Base-by-base conservation (phyloP, 1,284 basidiomycete genomes). In the Rhodotorula mucilaginosa region DNA sequence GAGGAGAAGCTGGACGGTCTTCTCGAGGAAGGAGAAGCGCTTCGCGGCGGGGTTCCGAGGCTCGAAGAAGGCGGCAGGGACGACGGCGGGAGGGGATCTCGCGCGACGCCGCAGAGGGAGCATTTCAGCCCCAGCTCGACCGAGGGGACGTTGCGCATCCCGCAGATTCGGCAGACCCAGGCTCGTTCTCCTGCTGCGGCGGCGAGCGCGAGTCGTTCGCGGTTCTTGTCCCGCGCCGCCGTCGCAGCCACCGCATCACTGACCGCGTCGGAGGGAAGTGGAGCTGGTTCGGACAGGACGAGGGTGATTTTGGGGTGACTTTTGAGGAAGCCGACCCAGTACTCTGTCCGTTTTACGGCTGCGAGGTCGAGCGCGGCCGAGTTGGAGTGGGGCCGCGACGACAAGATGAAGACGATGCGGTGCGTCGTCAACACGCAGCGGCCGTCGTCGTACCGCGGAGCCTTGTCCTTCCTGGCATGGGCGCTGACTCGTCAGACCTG, bases 281-380 rank as follows among this genome's bases (percentile, higher is more conserved):
- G 7, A 31, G 26, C 5, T 6, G 23, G 12, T 21, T 80, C 49
- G 7, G 61, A 80, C 46, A 95, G 84, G 73, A 89, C 84, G 3
- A 97, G 83, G 0, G 93, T 95, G 72, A 97, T 86, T 82, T 99
- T 99, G 6, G 96, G 80, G 0, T 90, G 93, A 31, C 91, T 94
- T 68, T 88, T 91, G 61, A 68, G 47, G 72, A 99, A 89, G 5
- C 96, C 95, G 4, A 89, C 88, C 80, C 97, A 98, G 82, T 91
- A 87, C 76, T 97, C 93, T 5, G 93, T 96, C 78, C 90, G 89
- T 2, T 84, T 83, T 65, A 98, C 85, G 71, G 84, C 83, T 75
- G 79, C 76, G 46, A 83, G 77, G 34, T 83, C 81, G 78, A 90
- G 89, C 1, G 88, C 89, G 46, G 58, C 21, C 34, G 68, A 67